Base-by-base conservation (phyloP, 176 grass and related monocot species). In the Thalia dealbata region DNA sequence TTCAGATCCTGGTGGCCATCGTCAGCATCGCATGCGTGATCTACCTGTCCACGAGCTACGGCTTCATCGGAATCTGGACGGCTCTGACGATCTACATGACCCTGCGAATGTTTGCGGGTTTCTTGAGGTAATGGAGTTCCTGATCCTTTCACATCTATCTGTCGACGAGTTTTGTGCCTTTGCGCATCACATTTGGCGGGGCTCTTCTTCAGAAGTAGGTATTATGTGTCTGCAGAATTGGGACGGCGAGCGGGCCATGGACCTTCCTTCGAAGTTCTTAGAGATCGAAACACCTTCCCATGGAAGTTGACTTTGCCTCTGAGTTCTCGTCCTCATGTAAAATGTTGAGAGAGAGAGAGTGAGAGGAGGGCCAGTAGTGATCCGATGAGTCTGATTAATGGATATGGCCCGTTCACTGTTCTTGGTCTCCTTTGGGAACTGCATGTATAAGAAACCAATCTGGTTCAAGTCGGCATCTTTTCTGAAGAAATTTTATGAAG, bases 51-150 rank as follows among this genome's bases (percentile, higher is more conserved):
- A 80, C 44, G 78, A 76, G 75, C 67, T 22, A 28, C 7, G 89
- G 92, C 43, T 96, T 92, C 66, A 28, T 82, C 70, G 92, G 92
- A 75, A 96, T 96, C 80, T 96, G 89, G 92, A 69, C 89, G 73
- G 82, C 84, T 79, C 62, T 96, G 79, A 74, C 81, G n/a, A 85
- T 89, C 63, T 96, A 92, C 80, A 96, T 92, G 89, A 81, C 75
- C 75, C 79, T 96, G 72, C 71, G 89, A 25, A 83, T 84, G 82
- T 48, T 87, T 87, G 89, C 84, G 14, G 87, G 92, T 75, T 91
- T 85, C 62, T 89, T 75, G 86, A 96, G 92, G 92, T 92, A 91
- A 73, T 25, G 2, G n/a, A n/a, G n/a, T 28, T 46, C 63, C 25
- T 35, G 63, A 23, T 50, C 11, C 44, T 56, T 27, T 0, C 32